Base-by-base conservation (phyloP, 306 rosid genomes). In the Dalbergia cultrata region DNA sequence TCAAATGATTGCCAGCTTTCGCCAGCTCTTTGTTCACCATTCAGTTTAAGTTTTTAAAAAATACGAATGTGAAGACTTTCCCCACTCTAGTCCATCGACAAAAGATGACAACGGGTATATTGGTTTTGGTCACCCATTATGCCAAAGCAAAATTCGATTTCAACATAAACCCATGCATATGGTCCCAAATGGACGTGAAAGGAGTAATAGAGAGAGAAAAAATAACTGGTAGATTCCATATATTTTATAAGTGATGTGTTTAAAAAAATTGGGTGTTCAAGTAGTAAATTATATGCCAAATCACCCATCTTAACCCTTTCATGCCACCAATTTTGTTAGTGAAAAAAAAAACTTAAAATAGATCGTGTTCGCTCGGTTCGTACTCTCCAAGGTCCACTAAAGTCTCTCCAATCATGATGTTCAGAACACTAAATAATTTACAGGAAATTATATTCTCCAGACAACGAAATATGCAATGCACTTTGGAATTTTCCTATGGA, bases 1-100 rank as follows among this genome's bases (percentile, higher is more conserved):
- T 45, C 35, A 39, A 79, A 61, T 64, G 6, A 62, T 54, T 64
- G 84, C 84, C 84, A 80, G 84, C 84, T 72, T 53, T 65, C 47
- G 75, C 74, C 80, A 81, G 76, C 76, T 67, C 14, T 37, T 3
- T 2, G 8, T n/a, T 26, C 73, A 64, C 41, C 22, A 22, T 63
- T 26, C 43, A 19, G 14, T 52, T 43, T 21, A 14, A 7, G 19
- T 13, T 17, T 13, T 4, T 14, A 39, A 61, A 75, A 61, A 61
- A 37, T 13, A 75, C 22, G 8, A 34, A 0, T 9, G 14, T 19
- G 57, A 74, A 74, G 56, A 74, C 69, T 44, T 43, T 22, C 1
- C 7, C 26, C 57, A 75, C 13, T 41, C 17, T 39, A 7, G 47
- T 47, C 50, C 69, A 58, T 26, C 31, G 3, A 26, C 31, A 34